Evolutionary conservation across 257 asterid genomes (phyloP), one percentile per base, ranked within the genome.

Genomic region (Verbascum thapsus): DNA sequence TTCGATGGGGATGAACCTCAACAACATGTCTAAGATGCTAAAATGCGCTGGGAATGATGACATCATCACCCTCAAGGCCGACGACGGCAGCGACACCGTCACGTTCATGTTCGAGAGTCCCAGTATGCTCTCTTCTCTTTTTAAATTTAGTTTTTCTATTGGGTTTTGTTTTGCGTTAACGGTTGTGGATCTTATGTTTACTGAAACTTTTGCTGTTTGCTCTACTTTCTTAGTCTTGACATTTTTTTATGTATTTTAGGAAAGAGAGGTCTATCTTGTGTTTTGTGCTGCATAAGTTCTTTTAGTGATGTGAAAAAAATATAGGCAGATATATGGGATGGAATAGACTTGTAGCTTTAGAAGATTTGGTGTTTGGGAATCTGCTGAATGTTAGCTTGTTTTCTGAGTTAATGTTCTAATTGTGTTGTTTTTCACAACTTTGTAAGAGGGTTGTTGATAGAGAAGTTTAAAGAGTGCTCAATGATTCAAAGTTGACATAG

Each of bases 21-120:
- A 56, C 22, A 83, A 83, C 69, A 78, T 80, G 85, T 58, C 79
- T 1, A 83, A 83, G 60, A 80, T 83, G 86, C 78, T 80, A 5
- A 83, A 80, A 58, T 80, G 90, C 66, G 85, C 90, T 13, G 90
- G 85, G 0, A 80, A 80, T 50, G 90, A 83, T 70, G 90, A 83
- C 45, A 83, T 83, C 61, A 78, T 83, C 73, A 83, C 90, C 6
- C 65, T 83, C 53, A 83, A 83, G 73, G 90, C 84, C 26, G 90
- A 83, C 18, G 90, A 80, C 34, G 90, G 90, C 41, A 71, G 90
- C 61, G 90, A 83, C 42, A 76, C 83, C 1, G 81, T 80, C 18
- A 83, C 90, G 34, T 83, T 83, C 85, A 83, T 83, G 86, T 80
- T 83, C 48, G 90, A 83, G 71, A 80, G 86, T 41, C 90, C 90